Conservation (phyloP, 1,284 basidiomycete species). For the Fomitopsis pinicola region DNA sequence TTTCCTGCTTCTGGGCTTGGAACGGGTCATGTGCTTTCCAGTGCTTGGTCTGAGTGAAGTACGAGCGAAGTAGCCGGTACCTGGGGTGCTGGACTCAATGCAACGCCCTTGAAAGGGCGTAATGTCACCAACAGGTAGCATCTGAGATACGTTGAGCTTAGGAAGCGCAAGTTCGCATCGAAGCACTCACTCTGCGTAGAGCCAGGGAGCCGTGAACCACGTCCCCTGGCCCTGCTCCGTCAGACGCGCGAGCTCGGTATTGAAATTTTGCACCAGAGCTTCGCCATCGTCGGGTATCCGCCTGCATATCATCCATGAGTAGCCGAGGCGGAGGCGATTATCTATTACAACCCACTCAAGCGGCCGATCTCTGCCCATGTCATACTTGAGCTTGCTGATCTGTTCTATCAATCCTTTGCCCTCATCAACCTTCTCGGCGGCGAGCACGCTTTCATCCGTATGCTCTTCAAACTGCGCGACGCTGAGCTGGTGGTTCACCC, state of each 20-base stretch:
- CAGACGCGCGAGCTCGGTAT: constrained; percentile 60
- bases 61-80: constrained; percentile 81
- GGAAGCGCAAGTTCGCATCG: neutral
- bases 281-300: constrained; percentile 72
- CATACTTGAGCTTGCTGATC: constrained; percentile 83
- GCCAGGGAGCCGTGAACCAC: constrained; percentile 93
- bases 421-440: constrained; percentile 50
- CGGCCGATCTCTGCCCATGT: constrained; percentile 79
- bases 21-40: constrained; percentile 90
- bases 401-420: constrained; percentile 80
- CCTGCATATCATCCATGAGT: constrained; percentile 33
- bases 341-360: constrained; percentile 51
- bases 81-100: constrained; percentile 33
- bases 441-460: constrained; percentile 9
- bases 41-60: constrained; percentile 65
- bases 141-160: constrained; percentile 28
- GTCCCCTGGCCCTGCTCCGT: constrained; percentile 52
- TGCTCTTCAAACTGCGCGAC: constrained; percentile 25
- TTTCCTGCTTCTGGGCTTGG: constrained; percentile 73
- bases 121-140: constrained; percentile 53
- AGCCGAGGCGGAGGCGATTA: neutral
- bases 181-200: constrained; percentile 77
- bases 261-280: constrained; percentile 65
- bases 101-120: neutral
- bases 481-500: constrained; percentile 43